Percentiles rank a stretch among this genome's conserved stretches.
Conservation (phyloP, 2,329 filamentous ascomycete genomes). For the Penicillium expansum region DNA sequence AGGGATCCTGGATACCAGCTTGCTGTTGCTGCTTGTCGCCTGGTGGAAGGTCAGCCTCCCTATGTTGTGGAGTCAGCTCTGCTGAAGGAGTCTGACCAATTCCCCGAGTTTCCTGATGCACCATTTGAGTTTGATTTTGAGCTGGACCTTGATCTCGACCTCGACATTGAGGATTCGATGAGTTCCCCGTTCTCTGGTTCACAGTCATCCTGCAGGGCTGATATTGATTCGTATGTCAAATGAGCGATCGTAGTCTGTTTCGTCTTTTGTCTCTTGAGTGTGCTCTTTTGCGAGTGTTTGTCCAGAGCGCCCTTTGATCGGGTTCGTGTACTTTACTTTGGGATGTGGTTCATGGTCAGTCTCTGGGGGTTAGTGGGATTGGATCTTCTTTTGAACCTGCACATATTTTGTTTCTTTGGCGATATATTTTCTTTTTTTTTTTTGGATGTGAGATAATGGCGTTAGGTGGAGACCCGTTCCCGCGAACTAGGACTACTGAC, state of each 20-base stretch:
- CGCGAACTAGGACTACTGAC: neutral
- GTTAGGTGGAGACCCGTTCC: neutral
- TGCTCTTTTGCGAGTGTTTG: constrained; percentile 3
- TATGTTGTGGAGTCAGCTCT: constrained; percentile 29
- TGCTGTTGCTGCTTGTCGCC: neutral
- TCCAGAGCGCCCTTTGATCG: neutral
- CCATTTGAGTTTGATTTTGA: constrained; percentile 31
- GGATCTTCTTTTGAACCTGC: neutral
- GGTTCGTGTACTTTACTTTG: constrained; percentile 3
- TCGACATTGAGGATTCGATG: constrained; percentile 21
- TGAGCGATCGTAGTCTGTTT: constrained; percentile 30
- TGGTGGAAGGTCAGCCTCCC: neutral
- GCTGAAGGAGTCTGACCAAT: constrained; percentile 32
- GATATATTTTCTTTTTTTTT: neutral
- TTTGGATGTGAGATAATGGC: neutral
- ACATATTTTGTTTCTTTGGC: neutral
- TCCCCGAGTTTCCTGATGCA: constrained; percentile 18
- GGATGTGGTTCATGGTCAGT: neutral
- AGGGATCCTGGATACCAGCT: neutral
- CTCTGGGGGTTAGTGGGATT: neutral
- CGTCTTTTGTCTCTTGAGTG: constrained; percentile 11
- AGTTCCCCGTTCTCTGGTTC: constrained; percentile 33
- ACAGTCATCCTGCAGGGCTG: constrained; percentile 31
- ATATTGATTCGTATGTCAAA: constrained; percentile 38
- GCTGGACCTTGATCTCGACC: neutral